Base-by-base conservation (phyloP, 805 yeast species). In the Myxozyma neglecta region DNA sequence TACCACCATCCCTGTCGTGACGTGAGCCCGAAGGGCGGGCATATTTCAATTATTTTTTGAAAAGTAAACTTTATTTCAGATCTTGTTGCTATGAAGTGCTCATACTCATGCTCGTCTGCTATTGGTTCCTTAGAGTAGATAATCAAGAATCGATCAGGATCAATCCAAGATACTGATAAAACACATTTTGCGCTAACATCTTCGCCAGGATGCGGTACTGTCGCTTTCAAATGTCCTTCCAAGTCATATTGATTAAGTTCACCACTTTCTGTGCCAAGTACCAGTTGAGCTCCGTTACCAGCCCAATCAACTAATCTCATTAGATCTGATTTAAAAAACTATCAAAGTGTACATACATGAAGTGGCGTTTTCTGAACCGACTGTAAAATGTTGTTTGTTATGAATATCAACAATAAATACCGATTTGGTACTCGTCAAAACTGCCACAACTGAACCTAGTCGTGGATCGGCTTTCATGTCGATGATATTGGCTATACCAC, bases 21-120 rank as follows among this genome's bases (percentile, higher is more conserved):
- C 8, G 56, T 59, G 10, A 69, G 67, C 1, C 72, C 74, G 61
- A 67, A 73, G 10, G 77, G 74, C 7, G 72, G 71, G 35, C 74
- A 73, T 9, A 68, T 61, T 20, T 73, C 75, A 4, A 53, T 50
- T 2, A 66, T 55, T 42, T 56, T 50, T 2, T 54, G 36, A 60
- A 63, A 71, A 2, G 56, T 48, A 24, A 60, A 9, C 11, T 44
- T 36, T 6, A 13, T 36, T 14, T 20, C 29, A 1, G 57, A n/a
- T 16, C 48, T 53, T 8, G 56, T n/a, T 34, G 69, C 57, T 11
- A 70, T 49, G 56, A 59, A 70, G 4, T 56, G 42, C 11, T 59
- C 52, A 18, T 59, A 69, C 9, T 61, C 68, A 43, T 67, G 69
- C 42, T 59, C 62, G 1, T 67, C 72, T 2, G 69, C 61, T 1